Evolutionary conservation across 306 rosid genomes (phyloP).

Genomic region (Quercus parvula): DNA sequence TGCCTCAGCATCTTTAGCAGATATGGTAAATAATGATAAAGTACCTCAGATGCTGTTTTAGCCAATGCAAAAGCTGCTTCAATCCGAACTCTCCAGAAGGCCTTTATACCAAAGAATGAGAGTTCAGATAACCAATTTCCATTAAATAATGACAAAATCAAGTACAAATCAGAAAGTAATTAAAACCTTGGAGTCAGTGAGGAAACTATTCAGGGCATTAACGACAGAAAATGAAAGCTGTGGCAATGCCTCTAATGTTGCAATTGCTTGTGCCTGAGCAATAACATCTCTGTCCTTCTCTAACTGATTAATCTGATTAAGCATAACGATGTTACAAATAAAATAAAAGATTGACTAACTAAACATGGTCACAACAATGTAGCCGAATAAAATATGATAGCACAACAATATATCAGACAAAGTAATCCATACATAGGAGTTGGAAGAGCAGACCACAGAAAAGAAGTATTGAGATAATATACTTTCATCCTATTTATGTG

Average conservation of each 20-base stretch:
- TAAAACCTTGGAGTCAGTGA: conserved; percentile 81
- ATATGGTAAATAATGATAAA: conserved; percentile 16
- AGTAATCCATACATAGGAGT: neutral
- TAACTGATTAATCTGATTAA: conserved; percentile 83
- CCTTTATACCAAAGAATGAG: conserved; percentile 49
- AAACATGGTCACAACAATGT: neutral
- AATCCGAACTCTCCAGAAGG: conserved; percentile 88
- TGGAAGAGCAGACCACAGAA: too few species aligned
- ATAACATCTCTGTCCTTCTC: conserved; percentile 97
- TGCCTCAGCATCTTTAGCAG: neutral
- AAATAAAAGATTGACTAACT: neutral
- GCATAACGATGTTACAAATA: conserved; percentile 8
- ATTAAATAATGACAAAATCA: neutral
- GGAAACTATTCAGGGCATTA: conserved; percentile 83
- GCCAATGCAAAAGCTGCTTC: conserved; percentile 99
- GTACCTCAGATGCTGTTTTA: conserved; percentile 88
- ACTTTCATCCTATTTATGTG: too few species aligned
- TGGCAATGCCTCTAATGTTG: conserved; percentile 70
- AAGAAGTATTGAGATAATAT: too few species aligned
- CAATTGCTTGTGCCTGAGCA: conserved; percentile 94
- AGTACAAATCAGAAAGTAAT: conserved; percentile 12
- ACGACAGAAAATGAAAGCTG: conserved; percentile 82
- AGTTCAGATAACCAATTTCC: conserved; percentile 19
- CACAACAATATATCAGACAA: neutral
- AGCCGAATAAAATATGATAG: neutral